Conservation (phyloP, 371 early-diverging fungal species). For the Dinochytrium kinnereticum region DNA sequence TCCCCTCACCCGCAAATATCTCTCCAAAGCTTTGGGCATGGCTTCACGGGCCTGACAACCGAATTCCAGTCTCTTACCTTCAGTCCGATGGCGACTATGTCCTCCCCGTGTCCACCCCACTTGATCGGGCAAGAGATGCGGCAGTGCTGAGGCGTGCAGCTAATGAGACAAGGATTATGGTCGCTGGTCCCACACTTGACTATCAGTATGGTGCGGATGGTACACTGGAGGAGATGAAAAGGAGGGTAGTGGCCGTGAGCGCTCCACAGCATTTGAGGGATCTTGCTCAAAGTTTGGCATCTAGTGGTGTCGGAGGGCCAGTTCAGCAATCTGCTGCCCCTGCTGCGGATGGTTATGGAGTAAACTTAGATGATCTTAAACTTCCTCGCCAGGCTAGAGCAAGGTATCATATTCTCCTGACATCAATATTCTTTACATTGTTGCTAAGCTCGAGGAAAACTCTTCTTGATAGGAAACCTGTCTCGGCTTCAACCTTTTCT, state of each 20-base stretch:
- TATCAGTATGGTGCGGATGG: no score
- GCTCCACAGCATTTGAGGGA: not conserved
- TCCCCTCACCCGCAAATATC: not conserved
- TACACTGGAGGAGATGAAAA: not conserved
- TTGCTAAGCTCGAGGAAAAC: no score
- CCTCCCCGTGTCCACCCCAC: not conserved
- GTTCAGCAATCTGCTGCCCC: not conserved
- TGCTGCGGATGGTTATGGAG: slow-evolving; percentile 1
- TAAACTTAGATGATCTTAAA: not conserved
- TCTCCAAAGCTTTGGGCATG: slow-evolving; percentile 4
- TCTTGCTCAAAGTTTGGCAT: not conserved
- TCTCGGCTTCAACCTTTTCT: not conserved
- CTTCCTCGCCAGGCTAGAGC: not conserved
- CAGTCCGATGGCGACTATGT: not conserved
- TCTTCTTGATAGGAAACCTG: slow-evolving; percentile 8
- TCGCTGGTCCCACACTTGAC: not conserved
- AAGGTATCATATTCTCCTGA: slow-evolving; percentile 4
- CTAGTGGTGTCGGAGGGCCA: not conserved
- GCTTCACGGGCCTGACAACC: slow-evolving; percentile 6
- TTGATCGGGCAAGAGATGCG: not conserved
- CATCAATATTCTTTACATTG: no score
- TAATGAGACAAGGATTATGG: not conserved
- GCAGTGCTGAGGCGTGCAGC: not conserved
- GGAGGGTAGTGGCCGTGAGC: not conserved
- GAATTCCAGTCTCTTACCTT: not conserved